These are phyloP conservation scores for Pezicula radicicola DNA, from an alignment of 2,329 filamentous ascomycete species.

Conservation along the genomic window DNA sequence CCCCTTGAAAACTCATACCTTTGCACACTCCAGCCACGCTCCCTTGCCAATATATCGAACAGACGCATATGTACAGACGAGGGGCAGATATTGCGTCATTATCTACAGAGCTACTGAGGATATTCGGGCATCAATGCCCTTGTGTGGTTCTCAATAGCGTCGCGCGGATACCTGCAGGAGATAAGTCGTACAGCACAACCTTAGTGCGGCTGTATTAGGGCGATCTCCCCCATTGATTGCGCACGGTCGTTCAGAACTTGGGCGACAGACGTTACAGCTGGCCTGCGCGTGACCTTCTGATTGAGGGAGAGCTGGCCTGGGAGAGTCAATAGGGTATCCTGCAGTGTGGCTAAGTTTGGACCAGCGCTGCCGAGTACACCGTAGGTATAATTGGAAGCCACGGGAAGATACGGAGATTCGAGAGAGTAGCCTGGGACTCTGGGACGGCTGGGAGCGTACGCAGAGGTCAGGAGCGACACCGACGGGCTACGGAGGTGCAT, in stretches of 20 bases:
- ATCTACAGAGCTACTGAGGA: not conserved
- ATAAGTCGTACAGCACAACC: conserved; percentile 20
- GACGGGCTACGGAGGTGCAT: conserved; percentile 14
- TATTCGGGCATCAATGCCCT: conserved; percentile 28
- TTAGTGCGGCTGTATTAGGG: not conserved
- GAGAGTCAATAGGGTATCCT: not conserved
- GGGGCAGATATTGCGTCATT: not conserved
- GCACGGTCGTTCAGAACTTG: not conserved
- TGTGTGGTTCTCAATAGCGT: conserved; percentile 15
- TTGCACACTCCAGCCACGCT: not conserved
- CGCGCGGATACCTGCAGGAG: conserved; percentile 23
- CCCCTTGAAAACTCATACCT: not conserved
- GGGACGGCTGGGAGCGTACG: not conserved
- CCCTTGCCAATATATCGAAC: not conserved
- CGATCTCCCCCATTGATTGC: not conserved
- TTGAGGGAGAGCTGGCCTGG: not conserved
- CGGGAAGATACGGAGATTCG: too few species aligned
- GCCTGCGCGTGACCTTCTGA: not conserved
- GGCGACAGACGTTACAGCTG: not conserved
- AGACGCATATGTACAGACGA: not conserved
- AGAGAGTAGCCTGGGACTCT: not conserved
- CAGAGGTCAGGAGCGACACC: conserved; percentile 4
- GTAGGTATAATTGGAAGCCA: too few species aligned
- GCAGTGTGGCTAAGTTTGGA: too few species aligned
- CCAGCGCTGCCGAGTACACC: too few species aligned